phyloP scores from a whole-genome alignment of 176 grass and related monocot genomes.

The Pontederia crassipes region DNA sequence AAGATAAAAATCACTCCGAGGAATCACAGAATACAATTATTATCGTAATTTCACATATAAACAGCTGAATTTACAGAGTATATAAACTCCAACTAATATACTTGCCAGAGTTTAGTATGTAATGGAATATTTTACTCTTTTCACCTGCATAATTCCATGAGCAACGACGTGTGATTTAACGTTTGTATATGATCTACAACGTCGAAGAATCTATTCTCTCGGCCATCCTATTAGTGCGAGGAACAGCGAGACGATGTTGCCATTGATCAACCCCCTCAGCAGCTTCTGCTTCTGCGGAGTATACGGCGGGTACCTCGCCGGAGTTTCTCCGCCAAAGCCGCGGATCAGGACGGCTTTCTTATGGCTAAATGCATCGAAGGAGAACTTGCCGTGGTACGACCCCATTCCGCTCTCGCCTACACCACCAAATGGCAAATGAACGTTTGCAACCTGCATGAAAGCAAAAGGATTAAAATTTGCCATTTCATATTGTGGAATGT shows the following conservation, averaged over 20 bases:
- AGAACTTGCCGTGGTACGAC: conserved; percentile 75
- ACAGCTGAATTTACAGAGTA: too few relatives aligned
- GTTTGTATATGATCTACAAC: too few relatives aligned
- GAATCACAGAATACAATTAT: too few relatives aligned
- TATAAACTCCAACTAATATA: too few relatives aligned
- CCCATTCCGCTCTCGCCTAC: conserved; percentile 74
- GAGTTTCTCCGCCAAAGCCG: conserved; percentile 35
- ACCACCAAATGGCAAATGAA: conserved; percentile 60
- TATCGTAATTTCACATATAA: too few relatives aligned
- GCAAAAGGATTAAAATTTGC: too few relatives aligned
- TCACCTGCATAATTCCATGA: too few relatives aligned
- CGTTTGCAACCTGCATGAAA: conserved; percentile 47
- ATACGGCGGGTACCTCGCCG: conserved; percentile 65
- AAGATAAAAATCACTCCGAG: too few relatives aligned
- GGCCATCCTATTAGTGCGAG: conserved; percentile 56
- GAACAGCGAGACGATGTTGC: conserved; percentile 58
- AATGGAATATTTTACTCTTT: too few relatives aligned
- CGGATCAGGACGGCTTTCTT: conserved; percentile 60
- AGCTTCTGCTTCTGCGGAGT: conserved; percentile 55
- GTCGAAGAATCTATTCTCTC: neutral
- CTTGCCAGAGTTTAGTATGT: too few relatives aligned
- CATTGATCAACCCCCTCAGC: conserved; percentile 49
- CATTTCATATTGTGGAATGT: too few relatives aligned
- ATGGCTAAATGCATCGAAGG: conserved; percentile 69
- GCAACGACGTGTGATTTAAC: too few relatives aligned